Percentiles rank a stretch among this genome's conserved stretches.
Evolutionary conservation across 768 basidiomycete species (phyloP).

Genomic region (Multifurca ochricompacta): DNA sequence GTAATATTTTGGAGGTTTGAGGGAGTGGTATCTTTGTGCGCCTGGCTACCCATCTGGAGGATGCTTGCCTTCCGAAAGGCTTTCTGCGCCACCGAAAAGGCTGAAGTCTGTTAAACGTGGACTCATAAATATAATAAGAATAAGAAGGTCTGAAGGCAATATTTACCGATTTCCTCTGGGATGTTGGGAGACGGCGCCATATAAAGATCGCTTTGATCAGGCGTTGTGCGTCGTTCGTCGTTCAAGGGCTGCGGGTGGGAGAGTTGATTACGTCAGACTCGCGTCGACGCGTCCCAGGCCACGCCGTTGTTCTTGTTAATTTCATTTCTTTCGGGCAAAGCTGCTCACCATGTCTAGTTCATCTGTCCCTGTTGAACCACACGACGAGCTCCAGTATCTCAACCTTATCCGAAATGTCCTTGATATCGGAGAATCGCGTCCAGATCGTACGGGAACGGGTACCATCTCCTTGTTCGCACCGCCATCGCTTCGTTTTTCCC

Average conservation of each 20-base stretch:
- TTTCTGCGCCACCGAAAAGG: conserved; percentile 78
- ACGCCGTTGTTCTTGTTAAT: too few relatives aligned
- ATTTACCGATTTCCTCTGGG: conserved; percentile 16
- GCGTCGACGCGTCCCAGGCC: conserved; percentile 17
- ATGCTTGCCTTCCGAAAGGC: conserved; percentile 45
- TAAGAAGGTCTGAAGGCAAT: background rate
- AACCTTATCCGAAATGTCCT: conserved; percentile 72
- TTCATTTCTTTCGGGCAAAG: too few relatives aligned
- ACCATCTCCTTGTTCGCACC: conserved; percentile 91
- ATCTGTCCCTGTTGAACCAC: conserved; percentile 23
- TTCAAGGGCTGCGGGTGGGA: too few relatives aligned
- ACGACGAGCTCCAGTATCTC: conserved; percentile 90
- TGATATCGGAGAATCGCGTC: conserved; percentile 63
- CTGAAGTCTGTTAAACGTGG: conserved; percentile 51
- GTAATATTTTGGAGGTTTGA: conserved; percentile 34
- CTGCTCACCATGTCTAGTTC: conserved; percentile 2
- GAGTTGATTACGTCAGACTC: conserved; percentile 13
- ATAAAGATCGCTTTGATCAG: too few relatives aligned
- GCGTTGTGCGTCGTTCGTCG: background rate
- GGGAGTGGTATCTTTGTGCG: conserved; percentile 43
- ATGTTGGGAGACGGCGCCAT: conserved; percentile 20
- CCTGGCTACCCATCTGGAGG: conserved; percentile 35
- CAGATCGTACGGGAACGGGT: conserved; percentile 93
- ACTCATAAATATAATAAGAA: background rate
- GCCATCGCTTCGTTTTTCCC: conserved; percentile 81